Conservation (phyloP, 495 filamentous ascomycete genomes). For the Delitschia confertaspora region DNA sequence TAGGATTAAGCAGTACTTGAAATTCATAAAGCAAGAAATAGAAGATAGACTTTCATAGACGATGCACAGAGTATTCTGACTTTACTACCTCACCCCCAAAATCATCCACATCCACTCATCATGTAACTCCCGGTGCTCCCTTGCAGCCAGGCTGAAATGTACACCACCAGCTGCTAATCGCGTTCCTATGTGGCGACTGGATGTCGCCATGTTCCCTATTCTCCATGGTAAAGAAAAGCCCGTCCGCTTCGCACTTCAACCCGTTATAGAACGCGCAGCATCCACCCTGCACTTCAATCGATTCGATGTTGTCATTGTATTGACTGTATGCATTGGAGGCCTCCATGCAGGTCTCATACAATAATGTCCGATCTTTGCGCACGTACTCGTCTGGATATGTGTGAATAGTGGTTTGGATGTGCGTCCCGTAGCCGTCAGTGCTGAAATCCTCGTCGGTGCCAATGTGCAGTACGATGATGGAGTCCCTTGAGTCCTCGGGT, state of each 20-base stretch:
- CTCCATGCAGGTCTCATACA: slow-evolving; percentile 2
- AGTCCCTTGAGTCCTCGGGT: background rate
- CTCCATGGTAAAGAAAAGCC: slow-evolving; percentile 2
- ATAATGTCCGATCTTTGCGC: background rate
- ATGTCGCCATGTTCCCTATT: background rate
- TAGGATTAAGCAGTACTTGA: too few relatives aligned
- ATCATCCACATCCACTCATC: too few relatives aligned
- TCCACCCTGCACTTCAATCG: slow-evolving; percentile 1
- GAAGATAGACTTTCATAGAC: too few relatives aligned
- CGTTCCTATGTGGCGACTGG: background rate
- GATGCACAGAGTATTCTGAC: too few relatives aligned
- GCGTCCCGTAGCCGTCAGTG: background rate
- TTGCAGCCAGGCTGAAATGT: slow-evolving; percentile 5
- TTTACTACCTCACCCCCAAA: too few relatives aligned
- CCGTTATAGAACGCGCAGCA: slow-evolving; percentile 5
- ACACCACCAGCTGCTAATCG: slow-evolving; percentile 1
- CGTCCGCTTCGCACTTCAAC: background rate
- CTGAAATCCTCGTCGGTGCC: background rate
- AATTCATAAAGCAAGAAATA: too few relatives aligned
- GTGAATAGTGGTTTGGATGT: background rate
- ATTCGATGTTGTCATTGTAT: slow-evolving; percentile 3
- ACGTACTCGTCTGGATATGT: slow-evolving; percentile 4
- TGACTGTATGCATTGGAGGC: background rate
- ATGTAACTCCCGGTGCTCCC: slow-evolving; percentile 2
- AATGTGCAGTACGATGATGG: background rate